A percentile compares a stretch with the other conserved stretches of the same genome.
phyloP scores from a whole-genome alignment of 2,329 filamentous ascomycete genomes.

The Colletotrichum euphorbiae region DNA sequence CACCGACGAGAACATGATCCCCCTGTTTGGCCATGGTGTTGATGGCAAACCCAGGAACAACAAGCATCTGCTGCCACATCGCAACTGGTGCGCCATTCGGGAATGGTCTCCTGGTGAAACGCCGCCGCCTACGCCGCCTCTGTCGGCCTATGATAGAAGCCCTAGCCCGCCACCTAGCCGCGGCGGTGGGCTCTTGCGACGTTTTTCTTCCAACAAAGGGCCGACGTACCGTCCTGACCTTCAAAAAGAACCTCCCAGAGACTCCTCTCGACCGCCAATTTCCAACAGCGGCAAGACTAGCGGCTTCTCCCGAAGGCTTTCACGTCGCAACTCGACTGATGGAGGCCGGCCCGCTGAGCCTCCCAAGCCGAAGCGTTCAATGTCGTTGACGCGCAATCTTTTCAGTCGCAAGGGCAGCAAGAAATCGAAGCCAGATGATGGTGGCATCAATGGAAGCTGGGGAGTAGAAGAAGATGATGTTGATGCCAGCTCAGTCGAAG shows the following conservation, averaged over 20 bases:
- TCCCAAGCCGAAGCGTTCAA: slow-evolving; percentile 63
- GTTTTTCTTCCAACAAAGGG: slow-evolving; percentile 57
- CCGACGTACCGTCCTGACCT: slow-evolving; percentile 52
- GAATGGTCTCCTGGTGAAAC: slow-evolving; percentile 84
- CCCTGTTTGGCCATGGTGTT: slow-evolving; percentile 89
- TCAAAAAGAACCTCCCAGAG: slow-evolving; percentile 49
- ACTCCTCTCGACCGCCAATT: slow-evolving; percentile 61
- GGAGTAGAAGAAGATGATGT: slow-evolving; percentile 57
- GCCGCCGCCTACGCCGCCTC: slow-evolving; percentile 75
- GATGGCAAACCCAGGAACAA: slow-evolving; percentile 93
- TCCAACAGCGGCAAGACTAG: slow-evolving; percentile 51
- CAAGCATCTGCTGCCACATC: slow-evolving; percentile 84
- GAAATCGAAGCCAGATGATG: slow-evolving; percentile 57
- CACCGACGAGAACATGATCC: slow-evolving; percentile 96
- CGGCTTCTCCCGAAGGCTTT: slow-evolving; percentile 50
- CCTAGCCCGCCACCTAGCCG: slow-evolving; percentile 53
- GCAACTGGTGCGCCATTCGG: slow-evolving; percentile 96
- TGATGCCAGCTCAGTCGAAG: slow-evolving; percentile 42
- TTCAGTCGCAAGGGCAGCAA: slow-evolving; percentile 58
- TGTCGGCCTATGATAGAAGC: slow-evolving; percentile 58
- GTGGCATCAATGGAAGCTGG: slow-evolving; percentile 68
- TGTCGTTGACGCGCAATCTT: slow-evolving; percentile 66
- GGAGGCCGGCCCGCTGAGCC: slow-evolving; percentile 50
- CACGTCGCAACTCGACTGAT: slow-evolving; percentile 53
- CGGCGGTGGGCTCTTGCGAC: slow-evolving; percentile 55